Evolutionary conservation across 805 yeast species (phyloP), one percentile per base, ranked within the genome.

Genomic region (Myxozyma lipomycoides): DNA sequence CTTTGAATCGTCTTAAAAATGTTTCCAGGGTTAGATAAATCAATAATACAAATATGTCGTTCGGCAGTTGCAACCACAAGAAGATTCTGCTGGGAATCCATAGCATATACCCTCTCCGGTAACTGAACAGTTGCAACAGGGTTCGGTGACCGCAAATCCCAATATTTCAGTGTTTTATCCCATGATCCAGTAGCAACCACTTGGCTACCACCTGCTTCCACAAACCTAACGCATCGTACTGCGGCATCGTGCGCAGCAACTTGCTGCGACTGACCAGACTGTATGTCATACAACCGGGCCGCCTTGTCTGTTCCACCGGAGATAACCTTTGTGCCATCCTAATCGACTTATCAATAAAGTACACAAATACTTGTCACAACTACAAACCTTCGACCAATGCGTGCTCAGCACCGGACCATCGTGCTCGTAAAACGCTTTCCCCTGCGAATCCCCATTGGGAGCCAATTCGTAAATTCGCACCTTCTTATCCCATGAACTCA

Each of bases 61-160:
- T 88, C 96, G 0, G 98, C 98, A 51, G 96, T 86, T 18, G 84
- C 97, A n/a, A 87, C 90, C 28, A 91, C 96, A 52, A 93, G 73
- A 55, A 93, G 72, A 64, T 86, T 84, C 62, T 84, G 86, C 45
- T 83, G 75, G 9, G 85, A 67, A 66, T 90, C 96, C 95, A 91
- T 84, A 10, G 89, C 73, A 70, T 89, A 91, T 0, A 87, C 96
- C 46, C 96, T 74, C 60, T 93, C 98, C 0, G 98, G 96, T 66
- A 93, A 72, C 62, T 78, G 78, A 37, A 93, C 71, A 2, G 95
- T 85, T 18, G 89, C 78, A 19, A 91, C 77, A 17, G 98, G 93
- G 40, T 83, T 85, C 40, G 62, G 72, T 59, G 82, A 82, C 64
- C 97, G 82, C 71, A 86, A 75, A 70, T 93, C 98, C 98, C 98